A percentile compares a stretch with the other conserved stretches of the same genome.
phyloP scores from a whole-genome alignment of 1,284 basidiomycete genomes.

The Moesziomyces aphidis region DNA sequence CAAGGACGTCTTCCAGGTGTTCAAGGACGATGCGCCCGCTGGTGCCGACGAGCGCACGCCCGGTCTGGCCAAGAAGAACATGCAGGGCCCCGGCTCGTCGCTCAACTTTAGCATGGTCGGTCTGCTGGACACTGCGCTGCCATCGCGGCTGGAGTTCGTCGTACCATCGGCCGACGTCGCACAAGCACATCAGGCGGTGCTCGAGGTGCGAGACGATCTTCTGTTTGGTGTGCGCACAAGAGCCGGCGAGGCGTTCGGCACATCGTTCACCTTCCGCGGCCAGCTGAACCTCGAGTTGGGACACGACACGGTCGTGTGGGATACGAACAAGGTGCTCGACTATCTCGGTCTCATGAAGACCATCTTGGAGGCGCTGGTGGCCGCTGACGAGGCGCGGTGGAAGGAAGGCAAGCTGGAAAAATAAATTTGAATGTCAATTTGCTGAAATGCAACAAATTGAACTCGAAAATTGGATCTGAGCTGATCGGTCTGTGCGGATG shows the following conservation, averaged over 20 bases:
- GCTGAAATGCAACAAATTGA: conserved; percentile 14
- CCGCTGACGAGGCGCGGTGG: conserved; percentile 9
- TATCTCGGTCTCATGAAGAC: conserved; percentile 35
- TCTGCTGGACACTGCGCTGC: conserved; percentile 26
- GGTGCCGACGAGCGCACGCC: conserved; percentile 31
- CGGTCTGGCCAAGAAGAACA: conserved; percentile 45
- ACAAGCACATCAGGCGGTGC: background rate
- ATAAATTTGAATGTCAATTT: background rate
- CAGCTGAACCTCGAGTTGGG: conserved; percentile 42
- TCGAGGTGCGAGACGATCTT: conserved; percentile 23
- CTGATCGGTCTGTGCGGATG: conserved; percentile 53
- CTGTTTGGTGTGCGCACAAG: conserved; percentile 40
- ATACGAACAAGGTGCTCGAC: conserved; percentile 28
- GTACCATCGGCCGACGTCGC: conserved; percentile 1
- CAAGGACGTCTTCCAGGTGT: conserved; percentile 38
- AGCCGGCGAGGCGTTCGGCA: conserved; percentile 46
- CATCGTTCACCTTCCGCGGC: conserved; percentile 42
- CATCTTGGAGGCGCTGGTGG: conserved; percentile 31
- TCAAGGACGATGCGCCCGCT: conserved; percentile 15
- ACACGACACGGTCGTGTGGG: conserved; percentile 40
- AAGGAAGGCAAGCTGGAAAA: background rate
- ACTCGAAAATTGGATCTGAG: background rate
- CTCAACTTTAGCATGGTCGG: conserved; percentile 52
- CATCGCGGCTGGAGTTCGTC: conserved; percentile 11
- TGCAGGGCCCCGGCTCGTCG: conserved; percentile 49